A percentile compares a stretch with the other conserved stretches of the same genome.
Conservation (phyloP, 2,329 filamentous ascomycete genomes). For the Fusarium sp. region DNA sequence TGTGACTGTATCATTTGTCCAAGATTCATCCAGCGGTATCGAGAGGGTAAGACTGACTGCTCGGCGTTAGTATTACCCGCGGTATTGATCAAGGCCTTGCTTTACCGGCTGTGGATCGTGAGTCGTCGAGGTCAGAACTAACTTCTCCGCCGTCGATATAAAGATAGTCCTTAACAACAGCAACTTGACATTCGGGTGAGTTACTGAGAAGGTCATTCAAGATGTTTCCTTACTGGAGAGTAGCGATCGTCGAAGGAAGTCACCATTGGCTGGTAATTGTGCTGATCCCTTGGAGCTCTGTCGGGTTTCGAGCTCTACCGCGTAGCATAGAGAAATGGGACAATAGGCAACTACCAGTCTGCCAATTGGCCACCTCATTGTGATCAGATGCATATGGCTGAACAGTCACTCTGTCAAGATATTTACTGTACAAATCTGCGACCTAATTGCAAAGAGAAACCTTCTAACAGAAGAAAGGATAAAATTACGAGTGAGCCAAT, state of each 20-base stretch:
- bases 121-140: not conserved
- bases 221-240: not conserved
- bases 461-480: rapidly evolving
- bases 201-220: rapidly evolving
- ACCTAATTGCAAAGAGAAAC: rapidly evolving
- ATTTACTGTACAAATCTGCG: not conserved
- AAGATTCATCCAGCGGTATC: not conserved
- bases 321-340: rapidly evolving
- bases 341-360: not conserved
- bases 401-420: rapidly evolving
- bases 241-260: not conserved
- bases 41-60: not conserved
- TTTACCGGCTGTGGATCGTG: not conserved
- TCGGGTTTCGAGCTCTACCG: not conserved
- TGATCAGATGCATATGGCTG: rapidly evolving
- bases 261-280: not conserved
- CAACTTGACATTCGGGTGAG: not conserved
- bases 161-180: not conserved
- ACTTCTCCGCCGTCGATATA: slow-evolving; percentile 1
- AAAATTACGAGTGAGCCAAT: too few species aligned
- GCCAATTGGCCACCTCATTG: not conserved
- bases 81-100: not conserved
- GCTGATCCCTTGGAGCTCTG: not conserved
- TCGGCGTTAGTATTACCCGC: not conserved
- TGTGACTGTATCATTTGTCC: not conserved